Evolutionary conservation across 2,329 filamentous ascomycete genomes (phyloP).

Genomic region (Aspergillus texensis): DNA sequence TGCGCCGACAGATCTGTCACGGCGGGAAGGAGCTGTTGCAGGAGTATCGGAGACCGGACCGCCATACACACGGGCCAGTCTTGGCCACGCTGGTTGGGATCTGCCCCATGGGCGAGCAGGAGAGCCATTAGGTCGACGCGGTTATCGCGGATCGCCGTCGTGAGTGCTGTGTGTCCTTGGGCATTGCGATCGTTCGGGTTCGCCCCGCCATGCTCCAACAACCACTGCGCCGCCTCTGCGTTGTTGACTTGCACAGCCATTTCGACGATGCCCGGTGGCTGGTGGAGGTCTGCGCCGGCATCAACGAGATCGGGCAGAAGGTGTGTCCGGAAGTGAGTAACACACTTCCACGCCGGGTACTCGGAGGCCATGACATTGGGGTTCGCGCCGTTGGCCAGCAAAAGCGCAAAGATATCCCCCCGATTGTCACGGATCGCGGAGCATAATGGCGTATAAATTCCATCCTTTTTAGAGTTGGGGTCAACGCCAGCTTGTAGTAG

Average conservation of each 20-base stretch:
- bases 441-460: slow-evolving; percentile 69
- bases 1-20: slow-evolving; percentile 41
- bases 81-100: slow-evolving; percentile 64
- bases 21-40: slow-evolving; percentile 60
- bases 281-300: slow-evolving; percentile 62
- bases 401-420: slow-evolving; percentile 62
- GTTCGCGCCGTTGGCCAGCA: slow-evolving; percentile 56
- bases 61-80: slow-evolving; percentile 75
- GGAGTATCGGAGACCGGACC: slow-evolving; percentile 61
- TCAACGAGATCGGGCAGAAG: slow-evolving; percentile 62
- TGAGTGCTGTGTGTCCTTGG: slow-evolving; percentile 64
- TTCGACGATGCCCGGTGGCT: slow-evolving; percentile 67
- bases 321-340: slow-evolving; percentile 66
- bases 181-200: slow-evolving; percentile 62
- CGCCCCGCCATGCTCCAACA: slow-evolving; percentile 60
- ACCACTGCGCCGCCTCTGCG: slow-evolving; percentile 61
- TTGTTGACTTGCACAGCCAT: slow-evolving; percentile 66
- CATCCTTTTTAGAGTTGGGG: slow-evolving; percentile 65
- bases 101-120: slow-evolving; percentile 61
- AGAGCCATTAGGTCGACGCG: slow-evolving; percentile 62
- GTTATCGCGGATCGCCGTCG: slow-evolving; percentile 66
- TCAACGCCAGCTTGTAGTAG: slow-evolving; percentile 63
- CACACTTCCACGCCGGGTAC: slow-evolving; percentile 69
- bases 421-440: slow-evolving; percentile 69
- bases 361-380: slow-evolving; percentile 61